phyloP scores from a whole-genome alignment of 176 grass and related monocot genomes.

The Dactylis glomerata region DNA sequence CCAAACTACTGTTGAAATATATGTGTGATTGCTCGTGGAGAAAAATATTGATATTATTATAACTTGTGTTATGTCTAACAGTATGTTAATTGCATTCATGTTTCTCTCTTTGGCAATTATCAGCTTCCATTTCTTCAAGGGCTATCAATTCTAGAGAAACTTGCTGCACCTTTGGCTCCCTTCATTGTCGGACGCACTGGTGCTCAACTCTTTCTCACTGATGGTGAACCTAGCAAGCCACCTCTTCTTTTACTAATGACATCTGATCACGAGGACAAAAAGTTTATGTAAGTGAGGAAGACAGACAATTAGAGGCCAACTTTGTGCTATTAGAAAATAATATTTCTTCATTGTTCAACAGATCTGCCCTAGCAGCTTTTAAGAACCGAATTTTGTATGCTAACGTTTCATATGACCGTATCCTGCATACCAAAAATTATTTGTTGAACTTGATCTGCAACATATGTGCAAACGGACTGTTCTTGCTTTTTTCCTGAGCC shows the following conservation, averaged over 20 bases:
- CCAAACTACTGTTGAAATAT: background rate
- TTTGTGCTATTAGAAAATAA: background rate
- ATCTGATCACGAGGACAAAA: conserved; percentile 63
- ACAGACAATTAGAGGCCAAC: background rate
- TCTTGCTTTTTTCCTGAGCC: conserved; percentile 63
- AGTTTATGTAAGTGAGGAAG: conserved; percentile 55
- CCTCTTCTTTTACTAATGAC: conserved; percentile 74
- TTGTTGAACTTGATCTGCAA: background rate
- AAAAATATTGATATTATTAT: background rate
- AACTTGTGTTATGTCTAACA: background rate
- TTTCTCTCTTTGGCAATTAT: conserved; percentile 21
- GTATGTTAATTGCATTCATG: background rate
- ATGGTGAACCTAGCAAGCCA: conserved; percentile 72
- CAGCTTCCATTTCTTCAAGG: conserved; percentile 92
- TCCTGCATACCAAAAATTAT: conserved; percentile 33
- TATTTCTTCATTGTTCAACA: conserved; percentile 34
- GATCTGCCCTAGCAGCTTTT: conserved; percentile 70
- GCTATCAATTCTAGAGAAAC: conserved; percentile 69
- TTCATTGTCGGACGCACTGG: conserved; percentile 73
- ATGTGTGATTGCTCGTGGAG: background rate
- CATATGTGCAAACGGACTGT: background rate
- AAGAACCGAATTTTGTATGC: conserved; percentile 69
- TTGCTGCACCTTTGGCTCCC: conserved; percentile 74
- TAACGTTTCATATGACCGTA: conserved; percentile 93
- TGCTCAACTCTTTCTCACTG: conserved; percentile 76